Base-by-base conservation (phyloP, 139 green algal species). In the Volvox reticuliferus region DNA sequence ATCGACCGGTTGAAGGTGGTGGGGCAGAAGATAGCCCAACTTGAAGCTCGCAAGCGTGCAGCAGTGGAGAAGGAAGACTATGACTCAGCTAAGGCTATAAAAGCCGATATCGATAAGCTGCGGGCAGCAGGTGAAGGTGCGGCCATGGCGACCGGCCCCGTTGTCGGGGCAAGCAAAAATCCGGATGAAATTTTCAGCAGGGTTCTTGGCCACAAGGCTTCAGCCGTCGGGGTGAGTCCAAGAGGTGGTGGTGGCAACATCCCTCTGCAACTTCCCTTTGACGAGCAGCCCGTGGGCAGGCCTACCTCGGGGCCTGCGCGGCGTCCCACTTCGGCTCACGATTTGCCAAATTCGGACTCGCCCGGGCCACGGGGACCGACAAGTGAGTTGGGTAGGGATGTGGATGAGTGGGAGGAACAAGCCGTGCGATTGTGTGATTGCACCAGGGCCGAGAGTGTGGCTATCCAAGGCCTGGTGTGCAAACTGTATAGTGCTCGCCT, bases 11-110 rank as follows among this genome's bases (percentile, higher is more conserved):
- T 98, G 21, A 95, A 95, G 82, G 93, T 93, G 37, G 89, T 97
- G 18, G 95, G 95, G 12, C 91, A 95, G 80, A 96, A 96, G 90
- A 95, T 98, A 30, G 94, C 95, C 24, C 93, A 96, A 90, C 94
- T 99, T 36, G 96, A 98, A 87, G 93, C 91, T 2, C 91, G 92
- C 75, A 98, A 98, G 94, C 92, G 95, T 6, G 92, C 91, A 24
- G 96, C 96, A 6, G 96, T 99, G 30, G 96, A 97, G 85, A 94
- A 91, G 67, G 97, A 99, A 91, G 98, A 99, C 83, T 99, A 99
- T 88, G 98, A 99, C 93, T 94, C 96, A 0, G 98, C 98, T 28
- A 99, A 99, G 91, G 86, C 93, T 32, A 95, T 99, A 67, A 99
- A 99, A 87, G 90, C 86, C 0, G 92, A 99, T 82, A 97, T 98